phyloP scores from a whole-genome alignment of 2,329 filamentous ascomycete species.

The Cadophora sp. region DNA sequence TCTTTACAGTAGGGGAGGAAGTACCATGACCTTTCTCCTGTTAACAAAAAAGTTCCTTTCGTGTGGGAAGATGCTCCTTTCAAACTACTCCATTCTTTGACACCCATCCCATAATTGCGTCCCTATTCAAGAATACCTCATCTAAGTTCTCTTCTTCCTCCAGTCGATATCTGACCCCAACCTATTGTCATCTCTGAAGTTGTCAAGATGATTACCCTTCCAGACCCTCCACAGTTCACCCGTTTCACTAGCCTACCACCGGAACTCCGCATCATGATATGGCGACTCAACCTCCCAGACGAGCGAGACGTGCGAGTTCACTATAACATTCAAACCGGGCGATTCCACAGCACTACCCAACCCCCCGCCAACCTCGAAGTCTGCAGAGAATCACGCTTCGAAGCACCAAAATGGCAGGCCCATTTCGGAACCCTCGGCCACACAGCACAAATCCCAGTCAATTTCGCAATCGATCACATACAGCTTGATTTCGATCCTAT shows the following conservation, averaged over 20 bases:
- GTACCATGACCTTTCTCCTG: too few relatives aligned
- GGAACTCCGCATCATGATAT: conserved; percentile 15
- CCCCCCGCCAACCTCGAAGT: neutral
- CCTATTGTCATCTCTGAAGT: neutral
- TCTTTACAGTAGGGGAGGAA: too few relatives aligned
- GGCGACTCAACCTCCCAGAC: conserved; percentile 13
- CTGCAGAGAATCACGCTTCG: neutral
- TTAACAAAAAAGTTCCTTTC: too few relatives aligned
- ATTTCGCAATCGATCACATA: conserved; percentile 18
- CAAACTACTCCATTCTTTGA: neutral
- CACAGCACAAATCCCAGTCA: neutral
- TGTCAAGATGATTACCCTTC: neutral
- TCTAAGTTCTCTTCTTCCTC: too few relatives aligned
- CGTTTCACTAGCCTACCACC: conserved; percentile 12
- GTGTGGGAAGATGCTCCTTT: neutral
- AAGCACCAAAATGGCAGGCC: neutral
- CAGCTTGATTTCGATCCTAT: conserved; percentile 15
- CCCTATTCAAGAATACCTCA: neutral
- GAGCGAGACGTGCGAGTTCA: neutral
- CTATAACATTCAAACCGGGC: neutral
- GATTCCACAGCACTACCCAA: neutral
- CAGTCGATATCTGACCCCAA: neutral
- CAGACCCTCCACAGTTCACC: neutral
- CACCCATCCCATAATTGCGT: neutral
- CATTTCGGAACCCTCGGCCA: conserved; percentile 14